phyloP scores from a whole-genome alignment of 495 filamentous ascomycete species.

The Apiosordaria backusii region DNA sequence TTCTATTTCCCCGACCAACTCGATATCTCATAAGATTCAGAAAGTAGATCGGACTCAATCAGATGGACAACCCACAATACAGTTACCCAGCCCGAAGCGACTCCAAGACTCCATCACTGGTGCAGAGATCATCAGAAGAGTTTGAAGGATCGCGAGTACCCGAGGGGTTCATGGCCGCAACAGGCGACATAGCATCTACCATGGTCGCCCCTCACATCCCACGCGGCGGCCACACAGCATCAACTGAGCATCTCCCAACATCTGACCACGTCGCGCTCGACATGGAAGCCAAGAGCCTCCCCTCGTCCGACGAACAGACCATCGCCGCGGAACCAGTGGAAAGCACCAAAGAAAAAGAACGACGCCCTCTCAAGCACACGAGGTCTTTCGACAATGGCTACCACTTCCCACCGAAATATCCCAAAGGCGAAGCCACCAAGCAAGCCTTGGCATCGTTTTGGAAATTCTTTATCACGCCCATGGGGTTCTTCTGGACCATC shows the following conservation, averaged over 20 bases:
- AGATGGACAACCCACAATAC: not conserved
- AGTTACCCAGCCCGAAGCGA: slow-evolving; percentile 11
- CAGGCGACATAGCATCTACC: slow-evolving; percentile 37
- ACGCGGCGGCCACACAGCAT: not conserved
- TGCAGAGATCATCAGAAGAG: slow-evolving; percentile 43
- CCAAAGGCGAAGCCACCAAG: slow-evolving; percentile 56
- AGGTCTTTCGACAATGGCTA: slow-evolving; percentile 56
- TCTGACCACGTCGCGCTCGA: not conserved
- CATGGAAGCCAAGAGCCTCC: not conserved
- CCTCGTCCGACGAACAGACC: slow-evolving; percentile 1
- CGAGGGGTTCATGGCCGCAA: slow-evolving; percentile 52
- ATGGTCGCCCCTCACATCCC: slow-evolving; percentile 11
- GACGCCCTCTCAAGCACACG: slow-evolving; percentile 7
- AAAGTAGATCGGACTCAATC: not conserved
- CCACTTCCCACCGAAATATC: slow-evolving; percentile 65
- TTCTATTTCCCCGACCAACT: not conserved
- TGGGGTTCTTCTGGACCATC: slow-evolving; percentile 69
- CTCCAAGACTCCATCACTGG: slow-evolving; percentile 29
- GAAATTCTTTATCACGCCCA: slow-evolving; percentile 55
- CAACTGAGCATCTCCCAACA: not conserved
- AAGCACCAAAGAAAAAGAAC: not conserved
- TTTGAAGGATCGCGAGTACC: slow-evolving; percentile 49
- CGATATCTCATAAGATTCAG: not conserved
- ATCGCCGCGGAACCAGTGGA: not conserved
- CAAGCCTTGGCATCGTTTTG: slow-evolving; percentile 55